Percentiles rank a stretch among this genome's conserved stretches.
Evolutionary conservation across 2,329 filamentous ascomycete genomes (phyloP).

Genomic region (Rasamsonia emersonii): DNA sequence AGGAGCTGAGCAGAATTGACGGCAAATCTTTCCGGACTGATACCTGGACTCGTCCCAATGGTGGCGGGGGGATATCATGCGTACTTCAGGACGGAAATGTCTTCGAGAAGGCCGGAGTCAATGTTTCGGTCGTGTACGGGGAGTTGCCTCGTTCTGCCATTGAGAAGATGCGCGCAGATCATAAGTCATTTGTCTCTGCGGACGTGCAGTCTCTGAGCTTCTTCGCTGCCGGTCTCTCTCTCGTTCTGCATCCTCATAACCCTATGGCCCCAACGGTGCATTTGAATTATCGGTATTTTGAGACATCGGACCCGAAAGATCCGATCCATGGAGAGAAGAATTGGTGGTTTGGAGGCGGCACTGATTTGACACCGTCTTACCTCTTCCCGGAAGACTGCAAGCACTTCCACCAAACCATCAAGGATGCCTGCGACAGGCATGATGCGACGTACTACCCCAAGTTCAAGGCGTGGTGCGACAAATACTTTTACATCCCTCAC

Average conservation of each 20-base stretch:
- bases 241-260: constrained; percentile 89
- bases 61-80: constrained; percentile 88
- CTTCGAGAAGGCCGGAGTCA: constrained; percentile 96
- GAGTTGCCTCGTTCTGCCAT: constrained; percentile 80
- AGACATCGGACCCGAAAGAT: constrained; percentile 80
- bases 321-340: constrained; percentile 55
- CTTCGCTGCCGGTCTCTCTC: constrained; percentile 86
- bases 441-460: constrained; percentile 84
- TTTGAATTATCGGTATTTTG: constrained; percentile 97
- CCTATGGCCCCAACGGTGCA: constrained; percentile 97
- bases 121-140: constrained; percentile 91
- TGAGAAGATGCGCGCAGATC: constrained; percentile 85
- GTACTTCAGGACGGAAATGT: constrained; percentile 93
- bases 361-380: constrained; percentile 86
- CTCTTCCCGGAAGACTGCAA: constrained; percentile 95
- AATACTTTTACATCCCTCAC: constrained; percentile 94
- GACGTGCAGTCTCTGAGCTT: constrained; percentile 80
- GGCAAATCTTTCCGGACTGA: constrained; percentile 74
- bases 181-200: constrained; percentile 74
- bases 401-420: constrained; percentile 91
- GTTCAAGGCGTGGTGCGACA: constrained; percentile 98
- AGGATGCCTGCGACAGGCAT: constrained; percentile 86
- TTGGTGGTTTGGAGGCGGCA: constrained; percentile 98
- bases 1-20: constrained; percentile 73
- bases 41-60: constrained; percentile 77